Evolutionary conservation across 73 alveolate species (phyloP).

Genomic region (Blepharisma japonicum): DNA sequence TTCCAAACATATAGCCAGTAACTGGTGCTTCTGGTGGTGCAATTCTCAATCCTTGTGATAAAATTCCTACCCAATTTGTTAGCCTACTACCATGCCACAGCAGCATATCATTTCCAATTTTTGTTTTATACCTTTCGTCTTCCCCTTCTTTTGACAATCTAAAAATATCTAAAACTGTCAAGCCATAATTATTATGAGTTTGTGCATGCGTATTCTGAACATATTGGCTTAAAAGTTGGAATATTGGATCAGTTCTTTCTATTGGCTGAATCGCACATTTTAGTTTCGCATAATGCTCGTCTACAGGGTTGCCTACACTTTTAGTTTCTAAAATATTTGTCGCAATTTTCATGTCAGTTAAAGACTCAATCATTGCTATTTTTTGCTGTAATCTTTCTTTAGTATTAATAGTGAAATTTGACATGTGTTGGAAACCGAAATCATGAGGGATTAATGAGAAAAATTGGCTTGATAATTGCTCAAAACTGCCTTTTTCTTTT

Average conservation of each 20-base stretch:
- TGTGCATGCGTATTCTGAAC: conserved; percentile 65
- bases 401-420: conserved; percentile 63
- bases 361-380: conserved; percentile 75
- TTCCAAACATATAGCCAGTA: conserved; percentile 94
- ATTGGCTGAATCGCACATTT: conserved; percentile 55
- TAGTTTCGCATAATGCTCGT: conserved; percentile 61
- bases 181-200: conserved; percentile 42
- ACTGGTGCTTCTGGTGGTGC: conserved; percentile 98
- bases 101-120: conserved; percentile 64
- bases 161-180: conserved; percentile 59
- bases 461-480: conserved; percentile 69
- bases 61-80: conserved; percentile 91
- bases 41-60: conserved; percentile 93
- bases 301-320: conserved; percentile 43
- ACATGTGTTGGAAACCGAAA: conserved; percentile 83
- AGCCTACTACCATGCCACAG: conserved; percentile 97
- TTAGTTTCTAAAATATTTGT: conserved; percentile 56
- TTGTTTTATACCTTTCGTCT: conserved; percentile 55
- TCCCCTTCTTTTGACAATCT: conserved; percentile 73
- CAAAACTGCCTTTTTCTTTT: conserved; percentile 41
- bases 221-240: conserved; percentile 45
- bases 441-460: conserved; percentile 94
- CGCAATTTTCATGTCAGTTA: conserved; percentile 69
- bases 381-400: conserved; percentile 76
- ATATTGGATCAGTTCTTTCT: conserved; percentile 49